Conservation (phyloP, 1,139 yeast genomes). For the Saccharomyces hybrid region DNA sequence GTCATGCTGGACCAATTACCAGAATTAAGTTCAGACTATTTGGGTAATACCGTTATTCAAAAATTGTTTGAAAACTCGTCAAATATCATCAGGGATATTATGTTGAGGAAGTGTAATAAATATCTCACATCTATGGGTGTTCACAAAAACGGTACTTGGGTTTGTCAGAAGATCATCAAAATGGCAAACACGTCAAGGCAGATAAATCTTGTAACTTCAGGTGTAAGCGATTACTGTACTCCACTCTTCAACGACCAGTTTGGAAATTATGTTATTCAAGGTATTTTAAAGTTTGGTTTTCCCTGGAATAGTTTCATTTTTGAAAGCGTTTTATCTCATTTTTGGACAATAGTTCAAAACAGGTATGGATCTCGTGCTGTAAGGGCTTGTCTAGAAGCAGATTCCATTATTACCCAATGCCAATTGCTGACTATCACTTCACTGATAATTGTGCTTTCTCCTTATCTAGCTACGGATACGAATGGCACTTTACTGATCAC, state of each 20-base stretch:
- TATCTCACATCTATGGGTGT: constrained; percentile 81
- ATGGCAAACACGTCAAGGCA: constrained; percentile 62
- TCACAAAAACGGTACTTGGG: constrained; percentile 98
- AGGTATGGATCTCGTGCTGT: constrained; percentile 92
- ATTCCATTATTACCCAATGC: constrained; percentile 46
- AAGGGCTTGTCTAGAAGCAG: constrained; percentile 80
- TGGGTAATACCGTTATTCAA: constrained; percentile 92
- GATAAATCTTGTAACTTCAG: constrained; percentile 55
- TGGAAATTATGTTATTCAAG: constrained; percentile 91
- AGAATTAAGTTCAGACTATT: constrained; percentile 78
- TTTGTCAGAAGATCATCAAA: constrained; percentile 85
- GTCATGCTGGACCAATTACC: constrained; percentile 85
- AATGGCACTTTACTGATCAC: constrained; percentile 85
- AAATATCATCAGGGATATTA: constrained; percentile 62
- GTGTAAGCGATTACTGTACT: constrained; percentile 71
- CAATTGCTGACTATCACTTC: constrained; percentile 68
- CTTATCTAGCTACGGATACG: constrained; percentile 67
- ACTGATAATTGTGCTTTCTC: constrained; percentile 67
- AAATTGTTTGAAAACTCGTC: constrained; percentile 69
- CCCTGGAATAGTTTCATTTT: constrained; percentile 85
- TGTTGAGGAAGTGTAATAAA: constrained; percentile 71
- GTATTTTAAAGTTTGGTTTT: constrained; percentile 77
- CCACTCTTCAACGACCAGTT: constrained; percentile 86
- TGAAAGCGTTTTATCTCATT: constrained; percentile 69
- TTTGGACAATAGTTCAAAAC: constrained; percentile 74